These are phyloP conservation scores for Globisporangium cederbergense DNA, from an alignment of 352 stramenopile genomes.

Conservation along the genomic window DNA sequence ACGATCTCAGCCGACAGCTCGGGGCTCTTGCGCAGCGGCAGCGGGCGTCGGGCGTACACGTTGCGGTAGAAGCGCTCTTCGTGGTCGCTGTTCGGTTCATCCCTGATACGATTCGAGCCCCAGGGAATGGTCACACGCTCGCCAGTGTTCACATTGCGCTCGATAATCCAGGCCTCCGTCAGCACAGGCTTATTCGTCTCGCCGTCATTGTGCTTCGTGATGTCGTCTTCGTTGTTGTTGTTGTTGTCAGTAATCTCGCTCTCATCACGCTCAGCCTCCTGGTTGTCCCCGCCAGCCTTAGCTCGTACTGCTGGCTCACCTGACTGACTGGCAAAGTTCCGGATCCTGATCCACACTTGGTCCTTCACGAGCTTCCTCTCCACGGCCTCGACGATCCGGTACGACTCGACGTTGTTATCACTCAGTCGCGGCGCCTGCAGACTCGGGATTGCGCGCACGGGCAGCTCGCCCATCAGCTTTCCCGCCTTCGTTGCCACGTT, in stretches of 20 bases:
- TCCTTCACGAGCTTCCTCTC: constrained; percentile 76
- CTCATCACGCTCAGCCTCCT: constrained; percentile 9
- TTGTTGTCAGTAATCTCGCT: constrained; percentile 17
- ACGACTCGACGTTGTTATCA: constrained; percentile 36
- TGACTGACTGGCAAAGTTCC: constrained; percentile 17
- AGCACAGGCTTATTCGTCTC: neutral
- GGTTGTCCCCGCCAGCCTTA: constrained; percentile 9
- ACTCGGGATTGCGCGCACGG: constrained; percentile 56
- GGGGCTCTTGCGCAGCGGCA: constrained; percentile 47
- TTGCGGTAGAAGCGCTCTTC: constrained; percentile 70
- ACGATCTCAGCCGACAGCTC: constrained; percentile 51
- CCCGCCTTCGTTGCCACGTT: constrained; percentile 55
- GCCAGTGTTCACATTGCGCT: constrained; percentile 68
- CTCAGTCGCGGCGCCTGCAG: constrained; percentile 53
- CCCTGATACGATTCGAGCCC: constrained; percentile 29
- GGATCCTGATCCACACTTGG: constrained; percentile 62
- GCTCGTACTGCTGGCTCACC: constrained; percentile 1
- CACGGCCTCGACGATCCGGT: constrained; percentile 48
- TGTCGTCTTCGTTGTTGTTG: constrained; percentile 10
- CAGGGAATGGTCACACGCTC: constrained; percentile 63
- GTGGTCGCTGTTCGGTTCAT: constrained; percentile 30
- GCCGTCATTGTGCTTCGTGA: constrained; percentile 8
- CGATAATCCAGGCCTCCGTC: constrained; percentile 64
- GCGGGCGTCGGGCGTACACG: constrained; percentile 49
- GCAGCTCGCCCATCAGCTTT: constrained; percentile 62